Evolutionary conservation across 345 rosid species (phyloP), one percentile per base, ranked within the genome.

Genomic region (Eucalyptus grandis): DNA sequence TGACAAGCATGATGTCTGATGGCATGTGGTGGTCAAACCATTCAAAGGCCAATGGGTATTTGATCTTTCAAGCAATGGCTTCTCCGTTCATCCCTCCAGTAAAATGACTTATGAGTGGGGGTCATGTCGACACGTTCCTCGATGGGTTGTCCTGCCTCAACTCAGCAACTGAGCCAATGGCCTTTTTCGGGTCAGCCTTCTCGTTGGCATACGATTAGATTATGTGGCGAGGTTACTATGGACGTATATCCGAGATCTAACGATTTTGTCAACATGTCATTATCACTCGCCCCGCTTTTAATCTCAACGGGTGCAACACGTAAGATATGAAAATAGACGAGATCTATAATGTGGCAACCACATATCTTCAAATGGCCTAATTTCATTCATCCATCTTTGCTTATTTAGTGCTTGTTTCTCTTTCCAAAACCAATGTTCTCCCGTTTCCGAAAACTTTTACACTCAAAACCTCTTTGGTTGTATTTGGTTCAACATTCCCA

Each of bases 401-500:
- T 56, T 56, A 56, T 56, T 9, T 22, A 22, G 27, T 0, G 60
- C 12, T 15, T 6, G 60, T 56, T 56, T 56, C 60, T 56, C 60
- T 56, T 56, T 56, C 27, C 27, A 22, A 56, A 22, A 22, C 12
- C 60, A 56, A 0, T 56, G 11, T 56, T 56, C 60, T 54, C 12
- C 27, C 3, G 0, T 54, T 5, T 54, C 12, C 10, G 4, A 53
- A 53, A 53, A 53, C 4, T 17, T 53, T 53, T 53, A 53, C 24
- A 7, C 24, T 3, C 56, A 53, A 19, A 53, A 51, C 56, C 56
- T 51, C 22, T 51, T 4, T 51, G 1, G 2, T 51, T 51, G 9
- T 4, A 7, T 51, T 51, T 13, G 15, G 56, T 51, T 51, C 22
- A 3, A 0, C 4, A 19, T 53, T 53, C 2, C 2, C 0, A 7